Evolutionary conservation across 805 yeast genomes (phyloP).

Genomic region (Wickerhamiella kazuoi): DNA sequence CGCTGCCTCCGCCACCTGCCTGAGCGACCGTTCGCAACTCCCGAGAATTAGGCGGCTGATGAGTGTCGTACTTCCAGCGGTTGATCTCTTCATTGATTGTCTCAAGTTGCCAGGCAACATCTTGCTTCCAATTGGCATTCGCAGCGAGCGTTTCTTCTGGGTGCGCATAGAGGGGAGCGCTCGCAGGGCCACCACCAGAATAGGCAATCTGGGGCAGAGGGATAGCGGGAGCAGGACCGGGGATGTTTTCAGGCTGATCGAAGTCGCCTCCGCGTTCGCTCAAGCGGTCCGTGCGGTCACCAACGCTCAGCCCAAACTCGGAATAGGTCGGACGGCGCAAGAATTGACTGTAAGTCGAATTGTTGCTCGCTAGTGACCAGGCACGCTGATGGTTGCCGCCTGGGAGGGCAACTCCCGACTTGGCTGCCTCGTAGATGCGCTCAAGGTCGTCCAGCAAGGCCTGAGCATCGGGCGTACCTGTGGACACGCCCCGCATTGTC

Average conservation of each 20-base stretch:
- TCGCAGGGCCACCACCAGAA: not conserved
- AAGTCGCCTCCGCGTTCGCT: slow-evolving; percentile 1
- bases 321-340: slow-evolving; percentile 13
- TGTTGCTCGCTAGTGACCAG: slow-evolving; percentile 9
- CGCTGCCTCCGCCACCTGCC: too few species aligned
- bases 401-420: not conserved
- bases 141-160: not conserved
- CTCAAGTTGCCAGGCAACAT: slow-evolving; percentile 16
- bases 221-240: not conserved
- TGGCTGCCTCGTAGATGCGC: slow-evolving; percentile 39
- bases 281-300: slow-evolving; percentile 9
- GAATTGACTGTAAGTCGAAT: slow-evolving; percentile 14
- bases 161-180: not conserved
- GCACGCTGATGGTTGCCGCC: slow-evolving; percentile 7
- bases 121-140: slow-evolving; percentile 11
- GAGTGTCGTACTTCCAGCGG: slow-evolving; percentile 1
- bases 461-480: slow-evolving; percentile 46
- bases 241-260: not conserved
- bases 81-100: slow-evolving; percentile 15
- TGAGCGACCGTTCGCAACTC: too few species aligned
- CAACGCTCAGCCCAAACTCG: slow-evolving; percentile 16
- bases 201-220: not conserved
- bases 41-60: not conserved
- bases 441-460: slow-evolving; percentile 53
- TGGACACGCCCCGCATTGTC: slow-evolving; percentile 33